Evolutionary conservation across 148 eudicot genomes (phyloP), one percentile per base, ranked within the genome.

Genomic region (Polygonum aviculare): DNA sequence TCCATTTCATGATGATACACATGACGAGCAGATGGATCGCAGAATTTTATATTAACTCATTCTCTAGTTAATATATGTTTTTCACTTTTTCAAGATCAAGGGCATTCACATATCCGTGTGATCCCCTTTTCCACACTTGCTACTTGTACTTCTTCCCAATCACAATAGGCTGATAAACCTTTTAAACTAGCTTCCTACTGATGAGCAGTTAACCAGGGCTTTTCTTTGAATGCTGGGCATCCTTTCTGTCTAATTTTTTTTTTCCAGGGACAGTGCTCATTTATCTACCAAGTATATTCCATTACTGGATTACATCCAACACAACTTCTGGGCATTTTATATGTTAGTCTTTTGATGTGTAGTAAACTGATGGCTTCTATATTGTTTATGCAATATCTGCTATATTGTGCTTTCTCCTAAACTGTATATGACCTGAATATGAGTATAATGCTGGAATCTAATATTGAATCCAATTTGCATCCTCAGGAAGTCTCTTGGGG

Each of bases 401-500:
- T 39, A 0, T 69, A 35, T 69, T 69, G 41, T 35, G 10, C 36
- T 18, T 33, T 69, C n/a, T 26, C n/a, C 19, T 69, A 35, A 33
- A 4, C 41, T 35, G 12, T 45, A 73, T 44, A 49, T n/a, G 2
- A 7, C 59, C 51, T 21, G 14, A 22, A 69, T 33, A 39, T 21
- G 12, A 9, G 3, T 33, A 14, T 72, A n/a, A 26, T 47, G n/a
- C 52, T 47, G 49, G 14, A n/a, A 26, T 75, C n/a, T 75, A 35
- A 49, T 75, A 16, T 6, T 16, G 36, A 7, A 51, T 18, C 10
- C 19, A 6, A 6, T 74, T 78, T 52, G 14, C 81, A 39, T 49
- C 47, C 78, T 81, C 93, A 93, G 98, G 77, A 57, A 55, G 98
- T 93, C 59, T 76, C 78, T 40, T 93, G 98, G 98, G 96, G 98